These are phyloP conservation scores for Termitomyces sp. DNA, from an alignment of 768 basidiomycete species.

Conservation along the genomic window DNA sequence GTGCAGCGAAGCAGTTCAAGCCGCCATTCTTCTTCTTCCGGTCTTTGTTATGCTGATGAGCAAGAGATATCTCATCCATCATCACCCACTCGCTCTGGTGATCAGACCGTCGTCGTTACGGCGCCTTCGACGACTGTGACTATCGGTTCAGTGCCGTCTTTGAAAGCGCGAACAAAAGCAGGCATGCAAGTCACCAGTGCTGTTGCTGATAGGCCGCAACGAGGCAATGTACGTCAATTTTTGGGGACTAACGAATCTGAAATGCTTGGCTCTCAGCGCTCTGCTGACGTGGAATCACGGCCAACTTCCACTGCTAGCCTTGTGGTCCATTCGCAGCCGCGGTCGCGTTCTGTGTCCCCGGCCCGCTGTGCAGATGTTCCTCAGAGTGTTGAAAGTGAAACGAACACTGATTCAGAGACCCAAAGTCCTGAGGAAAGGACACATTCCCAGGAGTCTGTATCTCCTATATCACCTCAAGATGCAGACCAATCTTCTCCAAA, in stretches of 20 bases:
- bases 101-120: constrained; percentile 34
- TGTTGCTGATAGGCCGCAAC: constrained; percentile 11
- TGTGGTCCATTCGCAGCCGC: constrained; percentile 23
- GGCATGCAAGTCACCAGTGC: constrained; percentile 6
- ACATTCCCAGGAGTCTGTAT: constrained; percentile 15
- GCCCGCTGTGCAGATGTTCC: constrained; percentile 66
- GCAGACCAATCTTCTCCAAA: constrained; percentile 5
- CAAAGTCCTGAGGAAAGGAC: constrained; percentile 25
- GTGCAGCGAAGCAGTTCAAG: constrained; percentile 19
- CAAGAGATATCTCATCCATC: constrained; percentile 20
- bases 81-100: constrained; percentile 30
- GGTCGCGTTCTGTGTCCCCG: constrained; percentile 52
- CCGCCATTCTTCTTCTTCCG: constrained; percentile 18
- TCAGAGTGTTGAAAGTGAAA: constrained; percentile 65
- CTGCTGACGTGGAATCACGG: constrained; percentile 19
- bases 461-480: constrained; percentile 43
- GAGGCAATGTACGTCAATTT: constrained; percentile 15
- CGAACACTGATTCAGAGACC: constrained; percentile 61
- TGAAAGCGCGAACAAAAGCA: constrained; percentile 14
- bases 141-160: constrained; percentile 18
- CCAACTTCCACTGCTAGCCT: constrained; percentile 23
- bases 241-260: constrained; percentile 20
- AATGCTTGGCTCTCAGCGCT: constrained; percentile 15
- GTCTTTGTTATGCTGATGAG: constrained; percentile 15
- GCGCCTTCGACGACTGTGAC: constrained; percentile 19